Percentiles rank a stretch among this genome's conserved stretches.
Conservation (phyloP, 2,329 filamentous ascomycete genomes). For the Penicillium polonicum region DNA sequence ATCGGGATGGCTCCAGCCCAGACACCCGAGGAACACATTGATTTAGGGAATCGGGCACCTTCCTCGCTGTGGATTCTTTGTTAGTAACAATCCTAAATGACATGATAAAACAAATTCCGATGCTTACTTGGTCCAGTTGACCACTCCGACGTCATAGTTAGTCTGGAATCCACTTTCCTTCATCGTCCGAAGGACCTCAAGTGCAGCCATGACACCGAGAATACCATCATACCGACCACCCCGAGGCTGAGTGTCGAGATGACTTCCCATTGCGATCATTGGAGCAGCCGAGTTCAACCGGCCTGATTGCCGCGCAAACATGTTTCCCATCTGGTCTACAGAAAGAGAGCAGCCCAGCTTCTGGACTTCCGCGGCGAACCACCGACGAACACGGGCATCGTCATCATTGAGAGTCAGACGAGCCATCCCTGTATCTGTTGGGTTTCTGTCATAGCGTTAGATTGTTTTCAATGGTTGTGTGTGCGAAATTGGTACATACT, state of each 20-base stretch:
- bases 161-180: constrained; percentile 66
- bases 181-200: constrained; percentile 67
- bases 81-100: background rate
- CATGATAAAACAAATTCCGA: constrained; percentile 22
- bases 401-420: constrained; percentile 67
- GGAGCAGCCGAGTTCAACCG: constrained; percentile 19
- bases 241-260: constrained; percentile 33
- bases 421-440: constrained; percentile 59
- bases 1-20: constrained; percentile 66
- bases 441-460: constrained; percentile 12
- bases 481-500: constrained; percentile 19
- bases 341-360: constrained; percentile 62
- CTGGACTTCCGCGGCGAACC: constrained; percentile 63
- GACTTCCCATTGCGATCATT: constrained; percentile 50
- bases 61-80: constrained; percentile 58
- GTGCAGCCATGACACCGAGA: constrained; percentile 65
- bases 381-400: constrained; percentile 66
- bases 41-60: constrained; percentile 71
- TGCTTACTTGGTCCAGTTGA: constrained; percentile 61
- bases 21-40: constrained; percentile 70
- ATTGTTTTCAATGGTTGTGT: too few species aligned
- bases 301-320: constrained; percentile 30
- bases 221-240: constrained; percentile 67
- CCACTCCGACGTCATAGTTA: constrained; percentile 64
- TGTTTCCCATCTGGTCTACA: constrained; percentile 60